Conservation (phyloP, 257 asterid genomes). For the Nicotiana tabacum region DNA sequence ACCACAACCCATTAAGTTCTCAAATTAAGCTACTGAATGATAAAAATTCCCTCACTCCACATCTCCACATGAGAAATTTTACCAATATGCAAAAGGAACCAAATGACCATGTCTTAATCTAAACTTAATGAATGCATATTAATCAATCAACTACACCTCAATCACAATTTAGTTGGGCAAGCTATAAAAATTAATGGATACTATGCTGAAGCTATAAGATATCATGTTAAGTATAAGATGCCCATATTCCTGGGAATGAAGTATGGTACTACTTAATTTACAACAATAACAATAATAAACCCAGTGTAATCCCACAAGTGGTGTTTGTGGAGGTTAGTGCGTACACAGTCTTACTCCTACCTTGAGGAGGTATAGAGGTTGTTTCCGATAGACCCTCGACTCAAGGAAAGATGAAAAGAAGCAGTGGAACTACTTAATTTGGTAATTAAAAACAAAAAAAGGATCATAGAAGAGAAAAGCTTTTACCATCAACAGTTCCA, state of each 20-base stretch:
- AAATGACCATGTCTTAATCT: background rate
- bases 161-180: background rate
- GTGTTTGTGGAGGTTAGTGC: too few relatives aligned
- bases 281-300: too few relatives aligned
- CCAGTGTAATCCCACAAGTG: too few relatives aligned
- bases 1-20: background rate
- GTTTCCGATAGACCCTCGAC: too few relatives aligned
- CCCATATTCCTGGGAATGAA: constrained; percentile 1
- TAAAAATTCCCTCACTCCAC: background rate
- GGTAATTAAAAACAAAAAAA: background rate
- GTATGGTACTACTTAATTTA: background rate
- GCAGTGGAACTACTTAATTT: background rate
- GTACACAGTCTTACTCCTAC: too few relatives aligned
- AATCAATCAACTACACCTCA: background rate
- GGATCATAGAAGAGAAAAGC: background rate
- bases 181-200: background rate
- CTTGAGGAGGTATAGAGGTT: too few relatives aligned
- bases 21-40: background rate
- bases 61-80: background rate
- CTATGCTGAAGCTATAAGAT: background rate
- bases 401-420: too few relatives aligned
- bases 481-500: constrained; percentile 79
- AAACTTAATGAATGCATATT: background rate
- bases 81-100: background rate
- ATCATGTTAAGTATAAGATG: background rate